These are phyloP conservation scores for Coprinopsis sp. DNA, from an alignment of 768 basidiomycete species.

Conservation along the genomic window DNA sequence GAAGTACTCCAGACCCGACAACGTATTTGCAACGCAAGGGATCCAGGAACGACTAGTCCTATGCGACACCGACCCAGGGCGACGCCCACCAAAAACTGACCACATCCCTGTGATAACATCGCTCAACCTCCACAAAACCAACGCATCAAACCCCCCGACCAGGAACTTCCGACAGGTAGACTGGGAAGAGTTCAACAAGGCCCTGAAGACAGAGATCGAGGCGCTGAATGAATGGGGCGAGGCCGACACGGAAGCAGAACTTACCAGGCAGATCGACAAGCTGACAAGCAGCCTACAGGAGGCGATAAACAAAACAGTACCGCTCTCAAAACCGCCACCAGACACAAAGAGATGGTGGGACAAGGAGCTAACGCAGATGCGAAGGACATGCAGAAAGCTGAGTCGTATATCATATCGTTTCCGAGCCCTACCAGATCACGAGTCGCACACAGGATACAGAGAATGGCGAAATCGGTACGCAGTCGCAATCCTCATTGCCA, in stretches of 20 bases:
- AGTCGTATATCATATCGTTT: constrained; percentile 4
- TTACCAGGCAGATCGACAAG: background rate
- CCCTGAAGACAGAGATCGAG: constrained; percentile 8
- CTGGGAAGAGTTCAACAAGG: constrained; percentile 19
- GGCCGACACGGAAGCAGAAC: background rate
- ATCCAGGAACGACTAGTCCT: constrained; percentile 14
- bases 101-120: constrained; percentile 35
- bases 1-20: constrained; percentile 37
- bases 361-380: constrained; percentile 19
- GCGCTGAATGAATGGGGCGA: background rate
- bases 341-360: constrained; percentile 19
- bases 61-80: constrained; percentile 22
- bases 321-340: background rate
- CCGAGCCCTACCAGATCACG: constrained; percentile 17
- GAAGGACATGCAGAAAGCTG: constrained; percentile 13
- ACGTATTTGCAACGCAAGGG: constrained; percentile 31
- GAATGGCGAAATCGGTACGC: constrained; percentile 14
- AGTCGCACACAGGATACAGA: constrained; percentile 14
- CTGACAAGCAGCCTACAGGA: constrained; percentile 10
- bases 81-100: constrained; percentile 26
- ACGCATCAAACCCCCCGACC: background rate
- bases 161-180: constrained; percentile 15
- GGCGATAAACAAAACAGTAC: constrained; percentile 4
- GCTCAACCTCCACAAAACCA: constrained; percentile 18
- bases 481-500: constrained; percentile 15